These are phyloP conservation scores for Candida ulmi DNA, from an alignment of 805 yeast genomes.

Conservation along the genomic window DNA sequence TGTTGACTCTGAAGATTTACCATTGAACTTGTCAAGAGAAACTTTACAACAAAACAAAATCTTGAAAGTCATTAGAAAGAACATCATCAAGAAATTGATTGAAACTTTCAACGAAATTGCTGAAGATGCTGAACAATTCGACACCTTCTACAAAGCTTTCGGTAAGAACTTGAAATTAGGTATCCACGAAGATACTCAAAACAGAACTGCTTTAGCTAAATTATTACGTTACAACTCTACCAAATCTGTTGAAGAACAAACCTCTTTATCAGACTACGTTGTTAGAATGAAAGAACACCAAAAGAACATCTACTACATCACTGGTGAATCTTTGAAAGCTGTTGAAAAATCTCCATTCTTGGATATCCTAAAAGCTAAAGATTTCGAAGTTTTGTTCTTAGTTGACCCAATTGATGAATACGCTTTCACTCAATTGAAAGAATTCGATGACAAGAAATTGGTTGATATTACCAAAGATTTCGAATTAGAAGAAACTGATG, in stretches of 20 bases:
- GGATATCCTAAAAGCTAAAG: slow-evolving; percentile 97
- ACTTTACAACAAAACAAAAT: slow-evolving; percentile 99
- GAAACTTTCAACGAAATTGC: slow-evolving; percentile 99
- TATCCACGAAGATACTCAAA: slow-evolving; percentile 97
- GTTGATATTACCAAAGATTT: slow-evolving; percentile 99
- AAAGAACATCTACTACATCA: slow-evolving; percentile 98
- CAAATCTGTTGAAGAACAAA: slow-evolving; percentile 88
- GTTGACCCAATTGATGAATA: slow-evolving; percentile 99
- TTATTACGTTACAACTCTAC: slow-evolving; percentile 96
- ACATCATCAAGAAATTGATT: slow-evolving; percentile 95
- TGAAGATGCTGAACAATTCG: slow-evolving; percentile 98
- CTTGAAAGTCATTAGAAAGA: slow-evolving; percentile 98
- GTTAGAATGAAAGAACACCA: slow-evolving; percentile 99
- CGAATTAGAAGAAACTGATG: slow-evolving; percentile 97
- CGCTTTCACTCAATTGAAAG: slow-evolving; percentile 98
- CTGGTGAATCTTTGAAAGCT: slow-evolving; percentile 97
- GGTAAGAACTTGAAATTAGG: slow-evolving; percentile 98
- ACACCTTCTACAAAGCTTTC: slow-evolving; percentile 97
- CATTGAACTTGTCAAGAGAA: slow-evolving; percentile 99
- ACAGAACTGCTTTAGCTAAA: slow-evolving; percentile 94
- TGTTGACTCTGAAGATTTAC: slow-evolving; percentile 99
- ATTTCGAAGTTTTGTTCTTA: slow-evolving; percentile 95
- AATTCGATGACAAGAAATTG: slow-evolving; percentile 97
- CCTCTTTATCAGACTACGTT: slow-evolving; percentile 94
- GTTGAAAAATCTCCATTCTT: slow-evolving; percentile 99